Evolutionary conservation across 1,284 basidiomycete genomes (phyloP), one percentile per base, ranked within the genome.

Genomic region (Cryptococcus wingfieldii): DNA sequence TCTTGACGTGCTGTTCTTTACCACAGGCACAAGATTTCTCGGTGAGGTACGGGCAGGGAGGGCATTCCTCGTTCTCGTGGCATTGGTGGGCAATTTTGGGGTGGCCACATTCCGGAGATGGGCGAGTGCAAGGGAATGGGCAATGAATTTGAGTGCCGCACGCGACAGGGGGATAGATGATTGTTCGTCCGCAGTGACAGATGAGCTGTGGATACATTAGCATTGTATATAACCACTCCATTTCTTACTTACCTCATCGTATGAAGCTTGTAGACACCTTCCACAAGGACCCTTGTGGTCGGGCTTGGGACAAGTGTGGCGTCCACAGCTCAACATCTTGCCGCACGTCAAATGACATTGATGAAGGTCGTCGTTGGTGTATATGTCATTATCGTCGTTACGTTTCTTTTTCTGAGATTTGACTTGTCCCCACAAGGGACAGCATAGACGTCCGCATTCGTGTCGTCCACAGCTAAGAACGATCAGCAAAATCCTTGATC

Each of bases 261-360:
- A 97, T 0, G 86, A 86, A 38, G 90, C 91, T 66, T 85, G 82
- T 51, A 94, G 78, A 75, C 93, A 96, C 12, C 85, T 82, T 3
- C 83, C 85, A 69, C 93, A 96, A 0, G 81, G 76, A 0, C 89
- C 89, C 59, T 81, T 84, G 75, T 97, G 93, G 69, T 96, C 92
- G 34, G 80, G 79, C 64, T 83, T 82, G 58, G 87, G 84, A 71
- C 92, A 78, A n/a, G 71, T 76, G 70, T 93, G 90, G 53, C 86
- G 83, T 0, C 88, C 89, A 62, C 90, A 93, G 9, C 75, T 76
- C 25, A 93, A 78, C 65, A 80, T 63, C 71, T 86, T 89, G 18
- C 84, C 86, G 61, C 90, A 94, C 0, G 85, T 80, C 3, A 90
- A 70, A 66, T 89, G 87, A 64, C 90, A 94, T 58, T 85, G 83